Evolutionary conservation across 441 rosid species (phyloP).

Genomic region (Erodium texanum): DNA sequence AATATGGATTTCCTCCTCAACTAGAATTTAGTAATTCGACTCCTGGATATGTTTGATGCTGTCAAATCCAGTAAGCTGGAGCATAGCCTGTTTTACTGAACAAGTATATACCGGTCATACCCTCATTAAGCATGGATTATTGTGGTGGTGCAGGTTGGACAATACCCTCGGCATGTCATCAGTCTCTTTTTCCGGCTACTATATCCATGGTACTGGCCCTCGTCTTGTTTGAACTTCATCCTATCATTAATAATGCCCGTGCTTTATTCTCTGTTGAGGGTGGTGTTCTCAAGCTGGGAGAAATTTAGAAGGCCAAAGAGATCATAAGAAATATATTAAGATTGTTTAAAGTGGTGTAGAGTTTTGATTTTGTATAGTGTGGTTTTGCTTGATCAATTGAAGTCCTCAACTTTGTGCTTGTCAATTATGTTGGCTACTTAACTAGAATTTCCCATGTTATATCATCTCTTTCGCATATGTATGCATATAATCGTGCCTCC

Average conservation of each 20-base stretch:
- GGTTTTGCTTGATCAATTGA: not conserved
- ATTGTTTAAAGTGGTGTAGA: not conserved
- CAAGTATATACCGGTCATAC: too few relatives aligned
- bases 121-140: not conserved
- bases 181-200: slow-evolving; percentile 78
- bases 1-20: not conserved
- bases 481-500: too few relatives aligned
- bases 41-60: not conserved
- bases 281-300: slow-evolving; percentile 48
- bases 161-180: slow-evolving; percentile 77
- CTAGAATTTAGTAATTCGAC: not conserved
- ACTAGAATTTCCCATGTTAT: not conserved
- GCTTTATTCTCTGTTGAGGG: slow-evolving; percentile 38
- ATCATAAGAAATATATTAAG: slow-evolving; percentile 13
- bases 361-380: not conserved
- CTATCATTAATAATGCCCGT: slow-evolving; percentile 59
- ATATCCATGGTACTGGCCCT: slow-evolving; percentile 99
- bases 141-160: slow-evolving; percentile 58
- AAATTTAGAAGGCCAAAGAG: slow-evolving; percentile 35
- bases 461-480: too few relatives aligned
- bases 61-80: not conserved
- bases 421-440: not conserved
- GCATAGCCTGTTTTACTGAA: not conserved
- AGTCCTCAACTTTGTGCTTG: not conserved
- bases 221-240: slow-evolving; percentile 89